These are phyloP conservation scores for Spirogloea muscicola DNA, from an alignment of 139 green algal species.

Conservation along the genomic window DNA sequence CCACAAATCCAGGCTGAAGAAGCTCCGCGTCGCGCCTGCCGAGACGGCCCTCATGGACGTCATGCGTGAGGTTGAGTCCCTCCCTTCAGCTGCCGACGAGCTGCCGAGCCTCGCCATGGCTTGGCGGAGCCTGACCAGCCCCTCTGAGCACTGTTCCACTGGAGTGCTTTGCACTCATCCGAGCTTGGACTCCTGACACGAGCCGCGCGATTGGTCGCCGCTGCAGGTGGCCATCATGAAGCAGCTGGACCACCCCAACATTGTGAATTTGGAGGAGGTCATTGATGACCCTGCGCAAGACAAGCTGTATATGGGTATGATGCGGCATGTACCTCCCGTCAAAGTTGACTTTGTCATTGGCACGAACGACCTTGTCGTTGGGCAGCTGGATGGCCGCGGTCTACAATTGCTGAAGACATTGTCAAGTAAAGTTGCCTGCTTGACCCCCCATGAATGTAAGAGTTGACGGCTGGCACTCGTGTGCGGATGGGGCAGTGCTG, in stretches of 20 bases:
- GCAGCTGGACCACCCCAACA: conserved; percentile 58
- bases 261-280: conserved; percentile 58
- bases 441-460: too few relatives aligned
- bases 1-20: conserved; percentile 8
- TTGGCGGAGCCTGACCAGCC: too few relatives aligned
- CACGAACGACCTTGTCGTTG: too few relatives aligned
- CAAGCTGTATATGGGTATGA: conserved; percentile 33
- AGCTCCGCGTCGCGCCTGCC: conserved; percentile 7
- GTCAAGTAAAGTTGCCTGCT: too few relatives aligned
- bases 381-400: too few relatives aligned
- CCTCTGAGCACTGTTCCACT: too few relatives aligned
- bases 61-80: conserved; percentile 9
- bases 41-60: conserved; percentile 30
- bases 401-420: too few relatives aligned
- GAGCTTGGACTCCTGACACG: too few relatives aligned
- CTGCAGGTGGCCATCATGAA: conserved; percentile 64
- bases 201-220: too few relatives aligned
- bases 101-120: background rate
- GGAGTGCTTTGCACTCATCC: too few relatives aligned
- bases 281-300: conserved; percentile 33
- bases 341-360: too few relatives aligned
- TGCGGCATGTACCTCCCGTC: too few relatives aligned
- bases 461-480: background rate
- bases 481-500: background rate
- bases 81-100: background rate